Evolutionary conservation across 2,329 filamentous ascomycete genomes (phyloP).

Genomic region (Penicillium sp.): DNA sequence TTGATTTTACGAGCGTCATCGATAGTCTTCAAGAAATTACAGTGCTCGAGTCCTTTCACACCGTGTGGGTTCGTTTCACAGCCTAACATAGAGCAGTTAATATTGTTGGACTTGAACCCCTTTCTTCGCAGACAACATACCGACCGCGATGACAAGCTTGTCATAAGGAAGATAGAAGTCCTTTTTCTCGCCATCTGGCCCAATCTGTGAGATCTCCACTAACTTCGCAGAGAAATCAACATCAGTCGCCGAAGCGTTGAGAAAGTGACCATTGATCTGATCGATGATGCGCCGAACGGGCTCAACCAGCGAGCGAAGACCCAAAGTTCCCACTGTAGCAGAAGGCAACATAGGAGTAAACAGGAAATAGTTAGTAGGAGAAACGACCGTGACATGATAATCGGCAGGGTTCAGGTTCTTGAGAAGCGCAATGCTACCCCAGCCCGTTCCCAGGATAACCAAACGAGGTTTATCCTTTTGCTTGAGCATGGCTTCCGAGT

Average conservation of each 20-base stretch:
- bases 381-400: slow-evolving; percentile 94
- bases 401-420: slow-evolving; percentile 88
- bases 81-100: slow-evolving; percentile 42
- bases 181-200: slow-evolving; percentile 68
- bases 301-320: slow-evolving; percentile 86
- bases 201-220: slow-evolving; percentile 77
- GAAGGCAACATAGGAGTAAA: slow-evolving; percentile 98
- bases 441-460: slow-evolving; percentile 89
- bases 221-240: slow-evolving; percentile 90
- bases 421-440: slow-evolving; percentile 88
- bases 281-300: slow-evolving; percentile 82
- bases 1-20: slow-evolving; percentile 86
- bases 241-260: slow-evolving; percentile 82
- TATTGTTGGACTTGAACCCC: not conserved
- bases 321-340: slow-evolving; percentile 92
- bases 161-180: slow-evolving; percentile 96
- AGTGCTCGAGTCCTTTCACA: slow-evolving; percentile 90
- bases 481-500: slow-evolving; percentile 65
- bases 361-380: slow-evolving; percentile 92
- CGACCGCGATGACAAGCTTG: slow-evolving; percentile 89
- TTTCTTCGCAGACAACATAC: slow-evolving; percentile 36
- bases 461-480: slow-evolving; percentile 87
- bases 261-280: slow-evolving; percentile 79
- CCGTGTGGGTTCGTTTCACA: slow-evolving; percentile 93
- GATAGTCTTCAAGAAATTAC: slow-evolving; percentile 93